Evolutionary conservation across 164 flowering plant genomes (phyloP).

Genomic region (Stephania cephalantha): DNA sequence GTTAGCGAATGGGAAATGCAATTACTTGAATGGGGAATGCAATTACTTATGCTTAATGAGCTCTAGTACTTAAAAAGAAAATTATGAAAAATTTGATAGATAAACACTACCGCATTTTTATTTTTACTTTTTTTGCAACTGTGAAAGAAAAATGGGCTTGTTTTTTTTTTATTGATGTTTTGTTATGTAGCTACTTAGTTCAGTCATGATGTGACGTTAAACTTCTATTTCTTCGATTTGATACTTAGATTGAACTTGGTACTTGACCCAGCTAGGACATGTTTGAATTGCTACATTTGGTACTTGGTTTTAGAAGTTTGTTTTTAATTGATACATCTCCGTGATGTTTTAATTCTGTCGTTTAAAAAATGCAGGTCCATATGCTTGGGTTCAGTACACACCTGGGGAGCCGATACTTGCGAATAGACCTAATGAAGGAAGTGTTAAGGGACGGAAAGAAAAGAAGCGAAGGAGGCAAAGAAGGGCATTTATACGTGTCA

Average conservation of each 20-base stretch:
- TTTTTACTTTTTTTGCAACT: no score
- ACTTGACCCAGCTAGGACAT: no score
- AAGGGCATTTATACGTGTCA: constrained; percentile 59
- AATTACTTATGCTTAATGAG: background rate
- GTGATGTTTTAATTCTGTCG: background rate
- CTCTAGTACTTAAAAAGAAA: background rate
- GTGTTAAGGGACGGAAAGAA: constrained; percentile 71
- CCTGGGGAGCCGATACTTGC: constrained; percentile 61
- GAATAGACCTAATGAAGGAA: constrained; percentile 70
- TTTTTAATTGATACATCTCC: background rate
- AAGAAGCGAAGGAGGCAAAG: constrained; percentile 62
- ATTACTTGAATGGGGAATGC: background rate
- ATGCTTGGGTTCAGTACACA: constrained; percentile 58
- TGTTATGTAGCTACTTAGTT: no score
- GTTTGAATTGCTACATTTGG: background rate
- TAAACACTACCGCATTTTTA: no score
- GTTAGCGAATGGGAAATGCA: background rate
- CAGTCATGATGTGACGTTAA: no score
- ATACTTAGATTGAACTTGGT: no score
- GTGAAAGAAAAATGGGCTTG: no score
- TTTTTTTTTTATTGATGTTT: no score
- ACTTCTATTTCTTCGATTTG: no score
- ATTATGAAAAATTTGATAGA: background rate
- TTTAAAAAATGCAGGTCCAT: constrained; percentile 55
- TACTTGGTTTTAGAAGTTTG: background rate